Base-by-base conservation (phyloP, 495 filamentous ascomycete genomes). In the Friedmanniomyces endolithicus region DNA sequence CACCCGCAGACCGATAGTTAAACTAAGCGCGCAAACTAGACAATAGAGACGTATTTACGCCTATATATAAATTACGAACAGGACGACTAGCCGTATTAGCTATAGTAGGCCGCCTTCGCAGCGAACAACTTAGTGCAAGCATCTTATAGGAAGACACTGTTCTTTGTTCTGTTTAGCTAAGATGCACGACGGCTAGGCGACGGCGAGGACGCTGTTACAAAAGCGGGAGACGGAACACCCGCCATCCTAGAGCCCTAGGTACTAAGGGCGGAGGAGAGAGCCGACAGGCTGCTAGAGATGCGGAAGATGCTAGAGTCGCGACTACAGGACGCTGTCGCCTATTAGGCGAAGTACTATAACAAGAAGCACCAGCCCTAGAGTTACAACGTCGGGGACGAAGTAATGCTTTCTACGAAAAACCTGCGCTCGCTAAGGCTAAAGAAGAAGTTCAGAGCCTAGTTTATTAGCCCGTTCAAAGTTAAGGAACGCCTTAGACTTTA, bases 71-170 rank as follows among this genome's bases (percentile, higher is more conserved):
- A 34, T 16, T 56, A 31, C n/a, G n/a, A 53, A n/a, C 37, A 56
- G 50, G 44, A 56, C 34, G 34, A 56, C 31, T 56, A 56, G 53
- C n/a, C 29, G 19, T 11, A 50, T 22, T 56, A 56, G 53, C 53
- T 56, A 31, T 35, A 35, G 8, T 35, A 35, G 33, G 33, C 16
- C 8, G 33, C 8, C 8, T 35, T 35, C 33, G 33, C 33, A 8
- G 8, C 8, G 8, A 35, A 35, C 33, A 16, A 35, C 16, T 8
- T 35, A 35, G 33, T 8, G 33, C 16, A 35, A 8, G 16, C 33
- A 16, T 35, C 33, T 8, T 35, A 8, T 8, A 8, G 33, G 8
- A 8, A 35, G 8, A 35, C 8, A 8, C 33, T 16, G 8, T 35
- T 35, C 33, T 35, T 8, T 8, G 8, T 8, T 16, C 8, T 35